A percentile compares a stretch with the other conserved stretches of the same genome.
phyloP scores from a whole-genome alignment of 257 asterid species.

The Nicotiana otophora region DNA sequence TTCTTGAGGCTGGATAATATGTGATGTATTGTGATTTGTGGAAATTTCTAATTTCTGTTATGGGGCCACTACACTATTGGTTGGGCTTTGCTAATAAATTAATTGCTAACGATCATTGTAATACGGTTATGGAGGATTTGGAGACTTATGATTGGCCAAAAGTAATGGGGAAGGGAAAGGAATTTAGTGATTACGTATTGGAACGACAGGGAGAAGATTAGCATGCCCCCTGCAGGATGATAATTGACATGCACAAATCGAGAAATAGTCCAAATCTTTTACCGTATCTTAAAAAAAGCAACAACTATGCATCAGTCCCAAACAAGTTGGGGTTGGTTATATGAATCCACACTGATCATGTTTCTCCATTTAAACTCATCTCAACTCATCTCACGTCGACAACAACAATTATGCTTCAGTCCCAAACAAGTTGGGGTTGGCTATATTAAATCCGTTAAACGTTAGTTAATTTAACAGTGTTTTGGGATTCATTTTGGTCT shows the following conservation, averaged over 20 bases:
- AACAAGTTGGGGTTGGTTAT: neutral
- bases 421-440: neutral
- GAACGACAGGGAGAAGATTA: slow-evolving; percentile 36
- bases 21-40: neutral
- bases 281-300: too few relatives aligned
- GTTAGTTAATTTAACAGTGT: neutral
- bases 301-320: neutral
- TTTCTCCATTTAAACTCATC: neutral
- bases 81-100: neutral
- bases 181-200: slow-evolving; percentile 3
- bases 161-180: neutral
- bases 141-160: neutral
- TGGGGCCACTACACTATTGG: neutral
- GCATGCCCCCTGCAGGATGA: slow-evolving; percentile 43
- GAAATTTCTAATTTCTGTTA: neutral
- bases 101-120: neutral
- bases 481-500: neutral
- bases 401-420: neutral
- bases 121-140: neutral
- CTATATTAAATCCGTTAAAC: neutral
- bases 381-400: neutral
- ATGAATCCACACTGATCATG: neutral
- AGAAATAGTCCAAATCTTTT: too few relatives aligned
- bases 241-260: neutral
- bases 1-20: neutral